Evolutionary conservation across 1,139 yeast species (phyloP).

Genomic region (Debaryomyces sp.): DNA sequence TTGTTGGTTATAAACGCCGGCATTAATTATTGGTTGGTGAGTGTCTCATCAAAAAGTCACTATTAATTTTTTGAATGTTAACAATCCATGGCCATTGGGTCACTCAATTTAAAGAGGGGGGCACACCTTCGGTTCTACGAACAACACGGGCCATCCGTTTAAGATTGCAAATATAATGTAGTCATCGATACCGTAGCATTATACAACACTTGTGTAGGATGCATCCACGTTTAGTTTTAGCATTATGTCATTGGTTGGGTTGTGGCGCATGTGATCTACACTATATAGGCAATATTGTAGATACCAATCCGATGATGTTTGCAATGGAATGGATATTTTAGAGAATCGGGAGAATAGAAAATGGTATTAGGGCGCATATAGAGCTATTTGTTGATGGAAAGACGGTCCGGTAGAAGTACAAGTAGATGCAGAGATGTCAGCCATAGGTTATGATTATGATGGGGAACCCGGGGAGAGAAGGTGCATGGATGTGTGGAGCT

Average conservation of each 20-base stretch:
- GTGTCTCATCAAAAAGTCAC: constrained; percentile 7
- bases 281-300: constrained; percentile 3
- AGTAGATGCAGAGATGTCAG: background rate
- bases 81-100: constrained; percentile 1
- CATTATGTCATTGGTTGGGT: background rate
- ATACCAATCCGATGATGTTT: background rate
- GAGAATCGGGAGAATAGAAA: background rate
- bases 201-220: background rate
- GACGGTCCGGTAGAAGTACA: background rate
- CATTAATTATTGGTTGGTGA: constrained; percentile 6
- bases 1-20: constrained; percentile 7
- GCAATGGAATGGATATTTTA: background rate
- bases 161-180: background rate
- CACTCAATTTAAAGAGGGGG: constrained; percentile 7
- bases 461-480: background rate
- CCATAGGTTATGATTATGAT: background rate
- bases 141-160: background rate
- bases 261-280: constrained; percentile 1
- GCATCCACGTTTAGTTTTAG: constrained; percentile 1
- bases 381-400: background rate
- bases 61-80: background rate
- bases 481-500: background rate
- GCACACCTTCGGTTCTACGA: background rate
- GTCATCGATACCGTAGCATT: background rate
- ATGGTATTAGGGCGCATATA: background rate